A percentile compares a stretch with the other conserved stretches of the same genome.
Conservation (phyloP, 2,329 filamentous ascomycete species). For the Emericellopsis cladophorae region DNA sequence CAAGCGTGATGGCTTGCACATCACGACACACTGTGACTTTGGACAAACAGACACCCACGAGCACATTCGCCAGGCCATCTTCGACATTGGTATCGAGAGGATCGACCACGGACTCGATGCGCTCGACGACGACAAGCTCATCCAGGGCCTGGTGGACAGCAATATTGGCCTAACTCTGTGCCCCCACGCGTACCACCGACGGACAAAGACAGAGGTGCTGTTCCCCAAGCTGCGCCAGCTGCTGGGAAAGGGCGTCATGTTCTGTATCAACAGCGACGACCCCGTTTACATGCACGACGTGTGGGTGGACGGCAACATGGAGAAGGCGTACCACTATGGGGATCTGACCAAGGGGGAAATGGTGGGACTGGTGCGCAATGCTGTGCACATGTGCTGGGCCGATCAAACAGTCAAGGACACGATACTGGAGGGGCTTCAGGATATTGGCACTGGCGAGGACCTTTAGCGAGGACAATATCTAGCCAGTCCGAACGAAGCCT, state of each 20-base stretch:
- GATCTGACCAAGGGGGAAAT: conserved; percentile 27
- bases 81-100: conserved; percentile 43
- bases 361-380: conserved; percentile 24
- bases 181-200: conserved; percentile 25
- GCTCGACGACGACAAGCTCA: conserved; percentile 42
- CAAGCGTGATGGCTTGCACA: conserved; percentile 24
- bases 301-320: conserved; percentile 11
- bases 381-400: conserved; percentile 34
- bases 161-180: conserved; percentile 55
- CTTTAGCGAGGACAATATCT: too few relatives aligned
- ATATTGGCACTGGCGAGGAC: too few relatives aligned
- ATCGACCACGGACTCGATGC: conserved; percentile 65
- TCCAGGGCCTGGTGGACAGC: conserved; percentile 40
- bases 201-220: conserved; percentile 24
- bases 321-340: conserved; percentile 1
- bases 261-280: conserved; percentile 61
- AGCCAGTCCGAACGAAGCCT: too few relatives aligned
- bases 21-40: conserved; percentile 38
- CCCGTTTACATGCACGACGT: conserved; percentile 60
- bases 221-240: conserved; percentile 35
- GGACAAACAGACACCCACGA: conserved; percentile 30
- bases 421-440: neutral
- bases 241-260: conserved; percentile 46
- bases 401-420: conserved; percentile 18
- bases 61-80: conserved; percentile 35